Evolutionary conservation across 208 protist genomes (phyloP).

Genomic region (Herpetomonas tarakana): DNA sequence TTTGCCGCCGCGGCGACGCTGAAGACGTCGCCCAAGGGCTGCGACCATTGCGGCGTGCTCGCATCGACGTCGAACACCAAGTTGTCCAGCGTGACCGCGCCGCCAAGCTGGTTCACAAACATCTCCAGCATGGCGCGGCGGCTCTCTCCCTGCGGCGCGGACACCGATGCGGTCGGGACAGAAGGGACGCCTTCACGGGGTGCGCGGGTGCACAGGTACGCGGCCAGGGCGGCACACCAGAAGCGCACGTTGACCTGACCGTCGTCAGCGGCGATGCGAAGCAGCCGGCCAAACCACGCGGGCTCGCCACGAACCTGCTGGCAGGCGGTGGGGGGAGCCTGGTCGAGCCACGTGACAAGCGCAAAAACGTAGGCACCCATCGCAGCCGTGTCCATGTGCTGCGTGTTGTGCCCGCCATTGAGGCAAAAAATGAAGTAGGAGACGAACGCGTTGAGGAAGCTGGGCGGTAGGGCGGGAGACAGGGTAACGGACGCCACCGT

Average conservation of each 20-base stretch:
- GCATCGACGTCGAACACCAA: slow-evolving; percentile 71
- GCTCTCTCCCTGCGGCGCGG: slow-evolving; percentile 3
- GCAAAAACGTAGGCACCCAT: slow-evolving; percentile 56
- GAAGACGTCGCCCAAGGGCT: slow-evolving; percentile 53
- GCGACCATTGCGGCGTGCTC: slow-evolving; percentile 49
- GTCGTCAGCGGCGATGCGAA: slow-evolving; percentile 40
- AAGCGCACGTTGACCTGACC: slow-evolving; percentile 50
- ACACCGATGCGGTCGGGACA: background rate
- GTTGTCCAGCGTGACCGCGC: slow-evolving; percentile 50
- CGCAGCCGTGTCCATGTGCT: slow-evolving; percentile 58
- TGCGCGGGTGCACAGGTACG: slow-evolving; percentile 38
- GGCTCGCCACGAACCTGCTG: slow-evolving; percentile 32
- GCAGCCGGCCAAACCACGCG: slow-evolving; percentile 37
- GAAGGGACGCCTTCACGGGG: no score
- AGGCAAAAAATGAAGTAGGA: slow-evolving; percentile 50
- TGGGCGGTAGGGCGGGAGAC: slow-evolving; percentile 3
- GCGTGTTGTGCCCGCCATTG: slow-evolving; percentile 29
- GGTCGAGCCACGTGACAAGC: slow-evolving; percentile 43
- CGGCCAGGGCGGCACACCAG: slow-evolving; percentile 63
- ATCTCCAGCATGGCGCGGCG: slow-evolving; percentile 27
- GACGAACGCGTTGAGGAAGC: slow-evolving; percentile 45
- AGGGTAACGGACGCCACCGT: background rate
- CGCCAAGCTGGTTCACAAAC: slow-evolving; percentile 56
- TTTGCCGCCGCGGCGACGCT: background rate
- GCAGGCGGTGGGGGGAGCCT: slow-evolving; percentile 11